Percentiles rank a stretch among this genome's conserved stretches.
Conservation (phyloP, 1,139 yeast genomes). For the Magnusiomyces paraingens region DNA sequence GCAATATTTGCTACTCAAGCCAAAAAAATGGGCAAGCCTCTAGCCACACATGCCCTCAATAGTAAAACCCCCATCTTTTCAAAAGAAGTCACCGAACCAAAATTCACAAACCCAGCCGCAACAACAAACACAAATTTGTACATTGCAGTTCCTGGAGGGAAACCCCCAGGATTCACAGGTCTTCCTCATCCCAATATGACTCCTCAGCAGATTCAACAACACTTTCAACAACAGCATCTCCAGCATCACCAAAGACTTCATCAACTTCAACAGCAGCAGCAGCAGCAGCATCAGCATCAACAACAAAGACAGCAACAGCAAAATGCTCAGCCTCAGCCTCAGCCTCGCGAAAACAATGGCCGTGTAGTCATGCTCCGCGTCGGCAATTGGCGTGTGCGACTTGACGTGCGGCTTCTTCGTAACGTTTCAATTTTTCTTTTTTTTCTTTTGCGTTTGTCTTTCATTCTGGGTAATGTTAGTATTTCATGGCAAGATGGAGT, state of each 20-base stretch:
- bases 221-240: background rate
- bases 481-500: background rate
- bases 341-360: background rate
- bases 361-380: background rate
- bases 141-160: background rate
- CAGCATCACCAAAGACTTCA: background rate
- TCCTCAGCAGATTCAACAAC: background rate
- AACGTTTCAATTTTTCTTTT: background rate
- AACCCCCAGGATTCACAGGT: background rate
- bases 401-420: background rate
- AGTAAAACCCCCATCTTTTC: conserved; percentile 11
- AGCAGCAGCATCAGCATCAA: background rate
- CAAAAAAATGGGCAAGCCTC: conserved; percentile 1
- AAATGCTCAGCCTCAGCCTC: background rate
- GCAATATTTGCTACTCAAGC: conserved; percentile 1
- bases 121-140: background rate
- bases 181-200: conserved; percentile 3
- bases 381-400: background rate
- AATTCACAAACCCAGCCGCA: background rate
- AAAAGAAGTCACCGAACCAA: background rate
- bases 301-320: background rate
- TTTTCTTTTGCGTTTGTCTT: background rate
- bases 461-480: too few relatives aligned
- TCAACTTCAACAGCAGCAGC: background rate
- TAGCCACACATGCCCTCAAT: conserved; percentile 10